Evolutionary conservation across 169 alveolate genomes (phyloP).

Genomic region (Amoebophrya sp.): DNA sequence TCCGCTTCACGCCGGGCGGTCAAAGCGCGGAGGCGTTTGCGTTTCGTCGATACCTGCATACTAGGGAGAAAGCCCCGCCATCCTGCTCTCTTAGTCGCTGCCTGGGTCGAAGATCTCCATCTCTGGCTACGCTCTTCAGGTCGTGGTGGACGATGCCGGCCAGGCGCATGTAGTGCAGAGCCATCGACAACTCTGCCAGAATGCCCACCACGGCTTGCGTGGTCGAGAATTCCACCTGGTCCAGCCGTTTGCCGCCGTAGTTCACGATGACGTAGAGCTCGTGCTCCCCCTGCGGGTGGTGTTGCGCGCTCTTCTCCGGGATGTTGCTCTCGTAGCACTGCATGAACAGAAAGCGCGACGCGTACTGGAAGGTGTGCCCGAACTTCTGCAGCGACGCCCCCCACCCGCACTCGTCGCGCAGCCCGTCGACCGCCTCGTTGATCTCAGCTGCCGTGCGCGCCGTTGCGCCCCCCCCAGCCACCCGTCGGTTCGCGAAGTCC

Average conservation of each 20-base stretch:
- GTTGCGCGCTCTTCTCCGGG: background rate
- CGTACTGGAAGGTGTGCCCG: background rate
- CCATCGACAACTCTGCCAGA: background rate
- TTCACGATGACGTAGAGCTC: background rate
- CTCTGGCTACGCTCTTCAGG: too few species aligned
- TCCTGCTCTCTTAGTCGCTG: too few species aligned
- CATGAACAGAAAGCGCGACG: background rate
- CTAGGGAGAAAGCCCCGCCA: too few species aligned
- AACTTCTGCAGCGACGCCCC: background rate
- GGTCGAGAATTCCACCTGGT: background rate
- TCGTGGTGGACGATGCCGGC: background rate
- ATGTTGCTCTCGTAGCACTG: background rate
- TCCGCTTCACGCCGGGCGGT: too few species aligned
- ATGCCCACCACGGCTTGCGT: background rate
- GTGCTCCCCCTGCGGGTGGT: background rate
- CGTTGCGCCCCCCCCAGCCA: too few species aligned
- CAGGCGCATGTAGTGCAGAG: background rate
- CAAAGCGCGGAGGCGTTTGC: too few species aligned
- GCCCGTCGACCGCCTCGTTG: background rate
- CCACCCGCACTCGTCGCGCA: background rate
- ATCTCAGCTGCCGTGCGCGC: too few species aligned
- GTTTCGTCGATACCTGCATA: too few species aligned
- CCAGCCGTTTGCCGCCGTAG: background rate
- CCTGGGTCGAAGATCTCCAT: too few species aligned
- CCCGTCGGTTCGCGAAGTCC: too few species aligned